Evolutionary conservation across 2,329 filamentous ascomycete genomes (phyloP), one percentile per base, ranked within the genome.

Genomic region (Aspergillus hortae): DNA sequence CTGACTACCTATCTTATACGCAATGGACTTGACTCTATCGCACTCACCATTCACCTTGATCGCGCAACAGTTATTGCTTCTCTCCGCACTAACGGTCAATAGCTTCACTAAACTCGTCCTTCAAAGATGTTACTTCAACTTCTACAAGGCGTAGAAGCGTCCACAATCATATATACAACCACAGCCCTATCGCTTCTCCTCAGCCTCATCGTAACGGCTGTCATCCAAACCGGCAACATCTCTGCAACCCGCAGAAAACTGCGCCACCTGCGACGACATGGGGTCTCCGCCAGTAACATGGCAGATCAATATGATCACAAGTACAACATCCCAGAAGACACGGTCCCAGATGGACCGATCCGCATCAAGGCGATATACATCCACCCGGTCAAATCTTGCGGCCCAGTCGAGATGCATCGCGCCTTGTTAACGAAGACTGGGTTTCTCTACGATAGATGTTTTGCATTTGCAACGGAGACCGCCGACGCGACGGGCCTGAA

Each of bases 321-420:
- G 25, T 49, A 38, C 11, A 14, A 21, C 6, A 17, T 11, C 2
- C 32, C 30, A 19, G 32, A 49, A 36, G 32, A 35, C 15, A 49
- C 9, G 10, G 14, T 14, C 3, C 5, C 21, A 4, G 19, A 46
- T n/a, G 48, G 41, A 11, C 46, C 52, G 17, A 23, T 52, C 3
- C 56, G 52, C 10, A 52, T 62, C 43, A 62, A 62, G 32, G 36
- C 58, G 33, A 45, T 62, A 11, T 59, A 58, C 43, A 52, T 62
- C n/a, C 53, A 62, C 14, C 60, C 60, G 1, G 49, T 62, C 40
- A 62, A 62, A 30, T 62, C 60, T 6, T 62, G 60, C 25, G 56
- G 52, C 7, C 49, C 49, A 3, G 55, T 62, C 38, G 60, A 61
- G 48, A 32, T 62, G 2, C 27, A 57, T 7, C 49, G 54, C 4